Conservation (phyloP, 805 yeast genomes). For the Hanseniaspora clermontiae region DNA sequence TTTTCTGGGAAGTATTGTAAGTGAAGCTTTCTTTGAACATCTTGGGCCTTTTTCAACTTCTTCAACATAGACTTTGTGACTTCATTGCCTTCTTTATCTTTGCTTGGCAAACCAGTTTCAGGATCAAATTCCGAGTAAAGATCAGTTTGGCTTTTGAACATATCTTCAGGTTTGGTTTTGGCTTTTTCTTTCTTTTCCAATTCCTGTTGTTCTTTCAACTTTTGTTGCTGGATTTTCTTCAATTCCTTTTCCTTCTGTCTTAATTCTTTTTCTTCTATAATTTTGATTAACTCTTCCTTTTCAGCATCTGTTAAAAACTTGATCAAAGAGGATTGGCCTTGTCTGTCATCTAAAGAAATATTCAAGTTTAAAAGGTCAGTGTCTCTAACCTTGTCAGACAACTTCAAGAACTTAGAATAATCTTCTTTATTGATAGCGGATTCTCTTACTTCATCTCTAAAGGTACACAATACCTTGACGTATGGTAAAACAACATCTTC, state of each 20-base stretch:
- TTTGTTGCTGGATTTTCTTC: conserved; percentile 45
- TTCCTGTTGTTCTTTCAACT: conserved; percentile 49
- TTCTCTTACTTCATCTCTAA: conserved; percentile 71
- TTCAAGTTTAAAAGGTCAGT: conserved; percentile 61
- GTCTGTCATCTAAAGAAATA: conserved; percentile 79
- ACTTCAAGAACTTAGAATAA: conserved; percentile 42
- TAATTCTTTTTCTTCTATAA: conserved; percentile 45
- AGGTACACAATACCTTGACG: conserved; percentile 59
- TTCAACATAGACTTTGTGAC: conserved; percentile 74
- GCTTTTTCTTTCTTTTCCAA: conserved; percentile 53
- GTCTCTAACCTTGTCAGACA: conserved; percentile 65
- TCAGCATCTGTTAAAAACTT: conserved; percentile 67
- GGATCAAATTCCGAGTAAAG: conserved; percentile 69
- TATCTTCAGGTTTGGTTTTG: conserved; percentile 51
- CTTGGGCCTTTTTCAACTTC: conserved; percentile 67
- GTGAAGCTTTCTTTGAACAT: conserved; percentile 70
- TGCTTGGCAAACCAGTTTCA: conserved; percentile 60
- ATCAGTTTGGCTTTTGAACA: conserved; percentile 48
- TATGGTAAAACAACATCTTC: conserved; percentile 74
- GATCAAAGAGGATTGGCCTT: conserved; percentile 65
- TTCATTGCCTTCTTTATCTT: conserved; percentile 65
- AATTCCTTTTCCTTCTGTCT: conserved; percentile 40
- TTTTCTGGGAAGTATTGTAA: conserved; percentile 39
- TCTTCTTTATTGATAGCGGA: conserved; percentile 53
- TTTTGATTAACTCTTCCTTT: conserved; percentile 44